Evolutionary conservation across 2,329 filamentous ascomycete species (phyloP), one percentile per base, ranked within the genome.

Genomic region (Purpureocillium takamizusanense): DNA sequence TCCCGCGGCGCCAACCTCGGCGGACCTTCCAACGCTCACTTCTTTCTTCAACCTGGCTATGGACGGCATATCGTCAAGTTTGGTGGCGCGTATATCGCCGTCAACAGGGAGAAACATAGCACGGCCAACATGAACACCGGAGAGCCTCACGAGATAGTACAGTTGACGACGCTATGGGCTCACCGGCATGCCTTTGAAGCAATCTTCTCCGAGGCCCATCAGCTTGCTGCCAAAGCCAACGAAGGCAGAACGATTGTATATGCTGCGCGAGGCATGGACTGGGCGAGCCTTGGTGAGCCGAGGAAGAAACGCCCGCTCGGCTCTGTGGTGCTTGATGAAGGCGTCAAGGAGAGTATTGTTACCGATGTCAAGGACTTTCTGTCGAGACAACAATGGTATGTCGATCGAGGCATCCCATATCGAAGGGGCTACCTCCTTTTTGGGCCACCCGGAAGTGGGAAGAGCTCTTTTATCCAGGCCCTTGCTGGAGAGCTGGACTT

Each of bases 201-300:
- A 16, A 78, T 98, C 12, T 95, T 98, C 52, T 73, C 72, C 16
- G 87, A 97, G 60, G 90, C 92, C 4, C 86, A 95, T 54, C 69
- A 75, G 14, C 72, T 95, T 42, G 88, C 89, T 2, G 74, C 79
- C 27, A 78, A 81, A 51, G 83, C 83, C 28, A 82, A 87, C 39
- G 86, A 97, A 59, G 92, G 92, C 17, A 95, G 94, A 64, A 98
- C 90, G 0, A 74, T 87, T 10, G 88, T 98, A 39, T 95, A 92
- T 60, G 88, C 86, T 17, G 83, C 86, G 16, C 78, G 86, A 56
- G 85, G 85, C 21, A 82, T 86, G 47, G 81, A 87, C 46, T 98
- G 92, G 92, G 72, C 79, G 42, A 78, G 76, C 11, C 83, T 97
- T 49, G 92, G 92, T 8, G 78, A 88, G 46, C 79, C 92, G 17